Percentiles rank a stretch among this genome's conserved stretches.
phyloP scores from a whole-genome alignment of 495 filamentous ascomycete species.

The Penicillium maclennaniae region DNA sequence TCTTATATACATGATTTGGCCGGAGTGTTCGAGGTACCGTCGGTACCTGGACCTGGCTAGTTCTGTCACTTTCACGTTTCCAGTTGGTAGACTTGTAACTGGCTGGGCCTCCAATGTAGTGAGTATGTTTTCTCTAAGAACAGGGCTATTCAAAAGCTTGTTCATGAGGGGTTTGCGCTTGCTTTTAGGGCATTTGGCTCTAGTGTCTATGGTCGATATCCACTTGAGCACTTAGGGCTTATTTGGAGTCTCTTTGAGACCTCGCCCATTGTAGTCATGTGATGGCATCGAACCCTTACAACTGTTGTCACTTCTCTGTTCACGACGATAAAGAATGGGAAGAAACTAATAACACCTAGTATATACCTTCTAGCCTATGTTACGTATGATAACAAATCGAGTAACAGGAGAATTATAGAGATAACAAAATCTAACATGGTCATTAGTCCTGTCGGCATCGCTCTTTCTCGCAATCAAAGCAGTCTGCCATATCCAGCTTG shows the following conservation, averaged over 20 bases:
- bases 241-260: not conserved
- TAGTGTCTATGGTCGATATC: not conserved
- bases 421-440: conserved; percentile 14
- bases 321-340: not conserved
- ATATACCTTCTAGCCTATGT: conserved; percentile 19
- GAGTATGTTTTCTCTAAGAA: not conserved
- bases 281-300: not conserved
- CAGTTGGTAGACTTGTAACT: too few species aligned
- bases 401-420: conserved; percentile 8
- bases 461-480: conserved; percentile 11
- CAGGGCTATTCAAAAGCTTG: not conserved
- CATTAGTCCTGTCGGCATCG: conserved; percentile 19
- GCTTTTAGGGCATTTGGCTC: not conserved
- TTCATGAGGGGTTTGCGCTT: not conserved
- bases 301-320: not conserved
- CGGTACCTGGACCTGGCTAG: not conserved
- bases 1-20: not conserved
- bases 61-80: not conserved
- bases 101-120: not conserved
- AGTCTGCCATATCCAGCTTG: not conserved
- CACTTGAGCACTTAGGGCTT: not conserved
- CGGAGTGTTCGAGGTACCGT: not conserved
- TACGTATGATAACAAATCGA: conserved; percentile 6
- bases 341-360: conserved; percentile 2
- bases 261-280: not conserved